Evolutionary conservation across 257 asterid species (phyloP).

Genomic region (Rhazya stricta): DNA sequence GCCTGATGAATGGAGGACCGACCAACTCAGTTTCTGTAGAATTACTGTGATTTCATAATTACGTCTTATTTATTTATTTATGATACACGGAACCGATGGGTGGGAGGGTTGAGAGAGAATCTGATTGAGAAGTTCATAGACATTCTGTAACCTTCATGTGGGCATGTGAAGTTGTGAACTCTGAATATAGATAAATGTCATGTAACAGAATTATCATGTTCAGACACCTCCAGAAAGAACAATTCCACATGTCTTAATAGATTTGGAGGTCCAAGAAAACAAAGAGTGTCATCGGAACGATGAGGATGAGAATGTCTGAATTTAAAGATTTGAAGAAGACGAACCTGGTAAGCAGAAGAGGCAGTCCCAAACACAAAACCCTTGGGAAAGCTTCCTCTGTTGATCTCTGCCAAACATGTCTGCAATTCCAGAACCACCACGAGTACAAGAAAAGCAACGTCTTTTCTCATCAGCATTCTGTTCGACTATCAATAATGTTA

Average conservation of each 20-base stretch:
- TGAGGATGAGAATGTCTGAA: background rate
- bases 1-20: background rate
- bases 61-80: background rate
- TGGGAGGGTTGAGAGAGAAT: too few relatives aligned
- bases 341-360: constrained; percentile 84
- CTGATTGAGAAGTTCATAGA: too few relatives aligned
- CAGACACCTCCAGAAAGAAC: background rate
- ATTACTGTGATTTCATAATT: too few relatives aligned
- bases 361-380: constrained; percentile 94
- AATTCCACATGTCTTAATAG: background rate
- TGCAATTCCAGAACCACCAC: constrained; percentile 27
- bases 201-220: too few relatives aligned
- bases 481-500: background rate
- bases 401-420: constrained; percentile 33
- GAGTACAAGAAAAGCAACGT: constrained; percentile 14
- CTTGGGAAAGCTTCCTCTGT: constrained; percentile 60
- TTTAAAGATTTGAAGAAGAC: background rate
- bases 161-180: too few relatives aligned
- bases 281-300: background rate
- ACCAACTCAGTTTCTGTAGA: too few relatives aligned
- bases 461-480: constrained; percentile 22
- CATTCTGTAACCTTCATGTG: too few relatives aligned
- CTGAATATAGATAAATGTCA: too few relatives aligned
- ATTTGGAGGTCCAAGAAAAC: background rate
- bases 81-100: too few relatives aligned